A percentile compares a stretch with the other conserved stretches of the same genome.
These are phyloP conservation scores for Russula olivacea DNA, from an alignment of 768 basidiomycete genomes.

Conservation along the genomic window DNA sequence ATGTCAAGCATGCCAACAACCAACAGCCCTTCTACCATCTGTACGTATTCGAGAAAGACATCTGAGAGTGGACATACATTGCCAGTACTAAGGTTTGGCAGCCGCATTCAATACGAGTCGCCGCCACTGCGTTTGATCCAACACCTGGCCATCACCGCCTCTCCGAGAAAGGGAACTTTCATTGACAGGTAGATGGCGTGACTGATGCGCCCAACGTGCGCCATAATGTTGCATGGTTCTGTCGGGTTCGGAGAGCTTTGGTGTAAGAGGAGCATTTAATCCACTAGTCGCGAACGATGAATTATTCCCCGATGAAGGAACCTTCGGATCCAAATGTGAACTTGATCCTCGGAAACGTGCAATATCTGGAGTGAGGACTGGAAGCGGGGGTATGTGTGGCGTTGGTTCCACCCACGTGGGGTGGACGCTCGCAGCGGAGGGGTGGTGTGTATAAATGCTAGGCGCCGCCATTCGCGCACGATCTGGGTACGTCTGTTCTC, in stretches of 20 bases:
- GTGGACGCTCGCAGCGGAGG: constrained; percentile 16
- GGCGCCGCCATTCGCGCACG: background rate
- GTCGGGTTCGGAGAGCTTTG: background rate
- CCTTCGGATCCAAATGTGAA: background rate
- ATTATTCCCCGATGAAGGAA: background rate
- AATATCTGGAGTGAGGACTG: background rate
- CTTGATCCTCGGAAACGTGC: background rate
- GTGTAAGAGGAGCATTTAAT: background rate
- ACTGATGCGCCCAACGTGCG: background rate
- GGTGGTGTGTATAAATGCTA: constrained; percentile 1
- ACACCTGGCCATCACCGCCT: constrained; percentile 4
- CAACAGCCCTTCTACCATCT: background rate
- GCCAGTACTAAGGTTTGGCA: background rate
- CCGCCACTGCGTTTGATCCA: constrained; percentile 14
- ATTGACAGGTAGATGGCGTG: background rate
- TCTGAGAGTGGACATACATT: background rate
- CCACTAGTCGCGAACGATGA: background rate
- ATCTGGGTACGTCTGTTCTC: background rate
- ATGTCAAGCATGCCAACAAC: background rate
- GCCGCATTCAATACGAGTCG: constrained; percentile 16
- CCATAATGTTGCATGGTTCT: background rate
- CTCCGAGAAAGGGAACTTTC: background rate
- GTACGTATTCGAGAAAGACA: background rate
- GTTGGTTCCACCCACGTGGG: constrained; percentile 3
- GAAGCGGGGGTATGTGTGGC: background rate